A percentile compares a stretch with the other conserved stretches of the same genome.
Evolutionary conservation across 2,329 filamentous ascomycete species (phyloP).

Genomic region (Pseudogymnoascus sp.): DNA sequence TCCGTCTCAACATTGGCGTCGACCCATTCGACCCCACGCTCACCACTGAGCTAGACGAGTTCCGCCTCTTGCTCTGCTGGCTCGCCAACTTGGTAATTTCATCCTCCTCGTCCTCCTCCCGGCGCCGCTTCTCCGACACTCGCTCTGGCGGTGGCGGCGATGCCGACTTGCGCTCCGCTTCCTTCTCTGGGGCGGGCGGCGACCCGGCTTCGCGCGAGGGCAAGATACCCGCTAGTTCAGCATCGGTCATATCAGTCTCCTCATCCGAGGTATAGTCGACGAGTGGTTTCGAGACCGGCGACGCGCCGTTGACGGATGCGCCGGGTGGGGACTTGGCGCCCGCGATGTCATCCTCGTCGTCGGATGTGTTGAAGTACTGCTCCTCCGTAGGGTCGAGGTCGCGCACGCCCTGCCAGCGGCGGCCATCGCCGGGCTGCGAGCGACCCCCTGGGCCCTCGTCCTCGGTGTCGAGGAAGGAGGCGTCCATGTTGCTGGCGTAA

Average conservation of each 20-base stretch:
- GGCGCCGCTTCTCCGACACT: conserved; percentile 77
- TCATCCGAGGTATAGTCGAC: conserved; percentile 94
- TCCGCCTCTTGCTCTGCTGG: conserved; percentile 46
- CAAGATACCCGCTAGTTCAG: conserved; percentile 11
- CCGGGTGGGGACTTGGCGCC: conserved; percentile 28
- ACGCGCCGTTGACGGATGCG: conserved; percentile 51
- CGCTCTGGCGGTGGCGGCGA: conserved; percentile 56
- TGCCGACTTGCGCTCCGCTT: conserved; percentile 13
- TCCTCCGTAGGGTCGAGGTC: conserved; percentile 82
- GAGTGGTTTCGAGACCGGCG: conserved; percentile 58
- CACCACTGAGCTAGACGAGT: conserved; percentile 39
- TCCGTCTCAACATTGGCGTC: conserved; percentile 34
- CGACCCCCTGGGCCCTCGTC: conserved; percentile 40
- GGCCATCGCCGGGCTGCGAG: conserved; percentile 45
- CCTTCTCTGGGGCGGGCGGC: conserved; percentile 23
- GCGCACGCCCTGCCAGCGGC: conserved; percentile 61
- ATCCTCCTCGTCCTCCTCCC: conserved; percentile 91
- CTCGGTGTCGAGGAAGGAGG: conserved; percentile 63
- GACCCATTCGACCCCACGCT: conserved; percentile 22
- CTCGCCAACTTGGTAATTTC: conserved; percentile 75
- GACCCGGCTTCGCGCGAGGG: conserved; percentile 28
- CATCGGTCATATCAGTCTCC: conserved; percentile 53
- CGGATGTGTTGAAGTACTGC: conserved; percentile 86
- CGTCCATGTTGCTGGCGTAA: conserved; percentile 51
- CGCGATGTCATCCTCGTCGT: conserved; percentile 69